phyloP scores from a whole-genome alignment of 169 alveolate species.

The Blepharisma undulans region DNA sequence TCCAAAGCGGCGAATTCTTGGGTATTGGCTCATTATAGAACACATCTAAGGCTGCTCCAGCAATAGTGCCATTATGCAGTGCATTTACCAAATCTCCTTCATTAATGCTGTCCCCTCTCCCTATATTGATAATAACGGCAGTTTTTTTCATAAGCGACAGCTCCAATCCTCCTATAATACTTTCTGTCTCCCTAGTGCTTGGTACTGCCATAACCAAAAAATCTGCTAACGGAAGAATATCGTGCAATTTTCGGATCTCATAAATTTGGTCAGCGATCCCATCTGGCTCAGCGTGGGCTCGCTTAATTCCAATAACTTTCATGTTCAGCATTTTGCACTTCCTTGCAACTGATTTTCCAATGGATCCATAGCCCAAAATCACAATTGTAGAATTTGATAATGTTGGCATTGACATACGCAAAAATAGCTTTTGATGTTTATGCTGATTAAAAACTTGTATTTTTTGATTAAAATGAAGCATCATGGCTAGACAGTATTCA shows the following conservation, averaged over 20 bases:
- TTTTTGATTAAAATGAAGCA: neutral
- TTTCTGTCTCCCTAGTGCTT: neutral
- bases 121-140: neutral
- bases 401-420: neutral
- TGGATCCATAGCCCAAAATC: neutral
- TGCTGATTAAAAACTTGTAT: neutral
- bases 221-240: neutral
- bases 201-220: neutral
- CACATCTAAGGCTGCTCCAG: conserved; percentile 10
- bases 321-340: neutral
- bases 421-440: neutral
- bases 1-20: neutral
- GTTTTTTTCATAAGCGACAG: neutral
- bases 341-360: neutral
- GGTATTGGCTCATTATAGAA: neutral
- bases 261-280: neutral
- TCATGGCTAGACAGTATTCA: neutral
- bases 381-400: neutral
- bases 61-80: neutral
- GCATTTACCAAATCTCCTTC: neutral
- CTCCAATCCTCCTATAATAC: neutral
- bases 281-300: neutral
- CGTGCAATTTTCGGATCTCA: neutral
- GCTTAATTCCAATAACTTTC: neutral
- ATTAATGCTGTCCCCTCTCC: neutral